Evolutionary conservation across 2,329 filamentous ascomycete genomes (phyloP).

Genomic region (Ophiostoma sp.): DNA sequence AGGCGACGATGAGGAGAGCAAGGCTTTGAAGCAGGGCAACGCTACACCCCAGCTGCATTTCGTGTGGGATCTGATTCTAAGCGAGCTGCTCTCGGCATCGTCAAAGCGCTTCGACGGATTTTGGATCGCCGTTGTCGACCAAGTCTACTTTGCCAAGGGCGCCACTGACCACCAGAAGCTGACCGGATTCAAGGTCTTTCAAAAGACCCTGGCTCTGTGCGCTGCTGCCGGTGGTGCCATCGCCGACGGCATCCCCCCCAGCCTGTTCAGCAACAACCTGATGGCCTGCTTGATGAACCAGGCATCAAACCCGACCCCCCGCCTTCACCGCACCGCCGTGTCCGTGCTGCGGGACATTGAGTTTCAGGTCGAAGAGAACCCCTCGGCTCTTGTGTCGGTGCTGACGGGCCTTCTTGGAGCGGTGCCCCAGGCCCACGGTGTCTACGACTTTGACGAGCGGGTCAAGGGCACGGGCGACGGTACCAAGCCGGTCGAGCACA

Average conservation of each 20-base stretch:
- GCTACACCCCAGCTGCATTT: constrained; percentile 81
- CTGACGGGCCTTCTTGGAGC: constrained; percentile 61
- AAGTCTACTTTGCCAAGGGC: constrained; percentile 74
- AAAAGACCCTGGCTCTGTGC: constrained; percentile 60
- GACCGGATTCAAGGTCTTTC: constrained; percentile 83
- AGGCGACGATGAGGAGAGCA: constrained; percentile 3
- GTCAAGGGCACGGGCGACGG: constrained; percentile 51
- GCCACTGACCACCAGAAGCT: constrained; percentile 87
- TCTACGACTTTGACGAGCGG: constrained; percentile 75
- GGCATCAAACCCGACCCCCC: constrained; percentile 68
- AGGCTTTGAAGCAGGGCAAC: constrained; percentile 56
- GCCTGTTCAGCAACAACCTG: constrained; percentile 76
- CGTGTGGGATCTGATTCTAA: constrained; percentile 78
- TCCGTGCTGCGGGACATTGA: constrained; percentile 71
- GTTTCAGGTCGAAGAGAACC: constrained; percentile 55
- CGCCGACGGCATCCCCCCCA: constrained; percentile 42
- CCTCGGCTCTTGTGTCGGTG: constrained; percentile 54
- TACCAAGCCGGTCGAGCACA: constrained; percentile 73
- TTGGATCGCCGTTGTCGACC: constrained; percentile 60
- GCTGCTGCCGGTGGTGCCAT: constrained; percentile 29
- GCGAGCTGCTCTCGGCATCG: constrained; percentile 29
- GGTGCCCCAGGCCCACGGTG: constrained; percentile 50
- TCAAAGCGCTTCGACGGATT: constrained; percentile 25
- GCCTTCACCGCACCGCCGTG: constrained; percentile 71
- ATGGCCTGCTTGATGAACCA: constrained; percentile 80